Percentiles rank a stretch among this genome's conserved stretches.
These are phyloP conservation scores for Rugosomyces carneus DNA, from an alignment of 1,284 basidiomycete species.

Conservation along the genomic window DNA sequence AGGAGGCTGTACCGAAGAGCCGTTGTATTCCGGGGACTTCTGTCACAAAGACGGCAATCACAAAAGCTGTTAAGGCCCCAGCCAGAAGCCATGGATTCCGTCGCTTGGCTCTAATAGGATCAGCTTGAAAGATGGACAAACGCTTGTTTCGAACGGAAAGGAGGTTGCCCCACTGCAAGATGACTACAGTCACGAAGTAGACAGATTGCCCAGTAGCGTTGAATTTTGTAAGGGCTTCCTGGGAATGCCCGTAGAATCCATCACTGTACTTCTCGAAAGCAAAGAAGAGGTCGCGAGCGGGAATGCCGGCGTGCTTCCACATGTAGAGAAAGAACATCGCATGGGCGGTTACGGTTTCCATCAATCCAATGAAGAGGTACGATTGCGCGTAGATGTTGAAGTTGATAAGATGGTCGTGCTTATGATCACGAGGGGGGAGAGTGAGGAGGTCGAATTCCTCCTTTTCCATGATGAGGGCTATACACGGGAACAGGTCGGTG, in stretches of 20 bases:
- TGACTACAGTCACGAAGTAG: slow-evolving; percentile 2
- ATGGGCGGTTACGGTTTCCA: slow-evolving; percentile 13
- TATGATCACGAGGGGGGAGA: slow-evolving; percentile 16
- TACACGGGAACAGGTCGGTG: slow-evolving; percentile 14
- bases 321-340: slow-evolving; percentile 1
- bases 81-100: slow-evolving; percentile 14
- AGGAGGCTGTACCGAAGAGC: slow-evolving; percentile 14
- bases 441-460: slow-evolving; percentile 19
- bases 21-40: slow-evolving; percentile 15
- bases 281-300: background rate
- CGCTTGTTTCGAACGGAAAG: slow-evolving; percentile 18
- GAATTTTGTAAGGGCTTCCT: background rate
- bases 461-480: slow-evolving; percentile 18
- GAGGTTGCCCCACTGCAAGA: slow-evolving; percentile 18
- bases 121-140: slow-evolving; percentile 17
- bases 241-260: background rate
- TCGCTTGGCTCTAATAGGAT: slow-evolving; percentile 15
- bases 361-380: slow-evolving; percentile 16
- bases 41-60: slow-evolving; percentile 17
- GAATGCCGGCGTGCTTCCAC: background rate
- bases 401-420: slow-evolving; percentile 17
- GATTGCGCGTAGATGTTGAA: slow-evolving; percentile 16
- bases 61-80: slow-evolving; percentile 11
- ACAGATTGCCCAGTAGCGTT: background rate
- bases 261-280: background rate